phyloP scores from a whole-genome alignment of 2,329 filamentous ascomycete species.

The Paecilomyces fulvus region DNA sequence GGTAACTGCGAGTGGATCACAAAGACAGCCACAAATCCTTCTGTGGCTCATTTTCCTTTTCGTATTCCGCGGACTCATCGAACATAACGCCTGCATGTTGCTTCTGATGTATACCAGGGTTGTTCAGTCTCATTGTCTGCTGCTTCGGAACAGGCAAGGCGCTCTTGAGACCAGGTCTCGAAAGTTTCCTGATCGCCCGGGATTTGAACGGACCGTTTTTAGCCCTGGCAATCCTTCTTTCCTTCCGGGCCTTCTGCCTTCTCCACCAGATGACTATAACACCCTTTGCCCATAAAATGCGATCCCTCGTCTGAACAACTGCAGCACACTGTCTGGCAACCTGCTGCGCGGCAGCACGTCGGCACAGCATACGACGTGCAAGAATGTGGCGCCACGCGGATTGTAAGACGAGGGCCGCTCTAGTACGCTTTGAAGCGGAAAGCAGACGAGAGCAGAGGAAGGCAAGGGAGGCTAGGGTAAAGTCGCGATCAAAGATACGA shows the following conservation, averaged over 20 bases:
- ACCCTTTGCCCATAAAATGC: constrained; percentile 31
- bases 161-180: neutral
- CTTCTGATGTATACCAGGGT: neutral
- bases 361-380: constrained; percentile 10
- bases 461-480: constrained; percentile 48
- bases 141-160: neutral
- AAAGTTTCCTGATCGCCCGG: neutral
- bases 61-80: neutral
- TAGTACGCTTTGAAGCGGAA: constrained; percentile 39
- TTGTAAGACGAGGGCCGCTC: constrained; percentile 48
- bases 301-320: constrained; percentile 38
- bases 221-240: constrained; percentile 3
- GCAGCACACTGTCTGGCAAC: constrained; percentile 34
- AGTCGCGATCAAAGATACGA: constrained; percentile 46
- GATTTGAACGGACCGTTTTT: neutral
- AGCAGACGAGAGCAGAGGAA: constrained; percentile 54
- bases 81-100: neutral
- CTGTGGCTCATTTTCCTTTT: neutral
- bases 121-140: neutral
- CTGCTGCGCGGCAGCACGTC: constrained; percentile 14
- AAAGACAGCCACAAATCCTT: neutral
- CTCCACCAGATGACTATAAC: constrained; percentile 30
- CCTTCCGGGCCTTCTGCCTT: constrained; percentile 10
- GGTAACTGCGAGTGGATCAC: neutral
- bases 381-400: constrained; percentile 38